A percentile compares a stretch with the other conserved stretches of the same genome.
These are phyloP conservation scores for Boletus barrowsii DNA, from an alignment of 768 basidiomycete species.

Conservation along the genomic window DNA sequence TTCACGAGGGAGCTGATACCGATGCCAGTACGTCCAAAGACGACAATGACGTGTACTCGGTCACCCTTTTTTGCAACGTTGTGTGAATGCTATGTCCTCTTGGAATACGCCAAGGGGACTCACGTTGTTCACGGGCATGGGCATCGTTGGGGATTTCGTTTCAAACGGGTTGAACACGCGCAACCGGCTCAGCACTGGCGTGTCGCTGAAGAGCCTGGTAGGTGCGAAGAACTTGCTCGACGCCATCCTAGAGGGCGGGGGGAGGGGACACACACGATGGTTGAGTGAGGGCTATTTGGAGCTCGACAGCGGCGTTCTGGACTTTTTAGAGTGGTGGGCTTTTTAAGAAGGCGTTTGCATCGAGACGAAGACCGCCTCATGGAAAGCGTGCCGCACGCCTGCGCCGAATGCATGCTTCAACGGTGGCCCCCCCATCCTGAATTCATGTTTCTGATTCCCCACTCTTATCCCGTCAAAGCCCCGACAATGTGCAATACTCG, in stretches of 20 bases:
- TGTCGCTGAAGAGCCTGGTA: slow-evolving; percentile 22
- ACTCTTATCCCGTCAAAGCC: slow-evolving; percentile 13
- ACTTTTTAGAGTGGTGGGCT: slow-evolving; percentile 8
- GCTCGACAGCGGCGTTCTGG: slow-evolving; percentile 23
- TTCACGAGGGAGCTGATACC: slow-evolving; percentile 33
- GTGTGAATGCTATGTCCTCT: background rate
- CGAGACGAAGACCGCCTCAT: slow-evolving; percentile 27
- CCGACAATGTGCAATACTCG: background rate
- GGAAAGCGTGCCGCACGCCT: slow-evolving; percentile 30
- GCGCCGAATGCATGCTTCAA: slow-evolving; percentile 18
- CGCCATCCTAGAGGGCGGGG: slow-evolving; percentile 19
- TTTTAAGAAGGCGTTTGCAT: slow-evolving; percentile 20
- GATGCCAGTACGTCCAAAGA: slow-evolving; percentile 34
- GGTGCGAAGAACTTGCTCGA: slow-evolving; percentile 20
- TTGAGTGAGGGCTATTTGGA: slow-evolving; percentile 12
- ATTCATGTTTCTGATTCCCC: slow-evolving; percentile 11
- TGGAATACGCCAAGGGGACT: slow-evolving; percentile 1
- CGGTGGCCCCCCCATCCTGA: slow-evolving; percentile 8
- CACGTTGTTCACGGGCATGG: slow-evolving; percentile 32
- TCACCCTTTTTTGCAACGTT: slow-evolving; percentile 19
- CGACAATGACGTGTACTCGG: slow-evolving; percentile 30
- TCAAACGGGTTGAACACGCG: slow-evolving; percentile 27
- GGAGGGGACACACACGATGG: slow-evolving; percentile 13
- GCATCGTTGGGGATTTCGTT: slow-evolving; percentile 17
- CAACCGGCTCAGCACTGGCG: slow-evolving; percentile 20